Evolutionary conservation across 495 filamentous ascomycete species (phyloP).

Genomic region (Penicillium atrosanguineum): DNA sequence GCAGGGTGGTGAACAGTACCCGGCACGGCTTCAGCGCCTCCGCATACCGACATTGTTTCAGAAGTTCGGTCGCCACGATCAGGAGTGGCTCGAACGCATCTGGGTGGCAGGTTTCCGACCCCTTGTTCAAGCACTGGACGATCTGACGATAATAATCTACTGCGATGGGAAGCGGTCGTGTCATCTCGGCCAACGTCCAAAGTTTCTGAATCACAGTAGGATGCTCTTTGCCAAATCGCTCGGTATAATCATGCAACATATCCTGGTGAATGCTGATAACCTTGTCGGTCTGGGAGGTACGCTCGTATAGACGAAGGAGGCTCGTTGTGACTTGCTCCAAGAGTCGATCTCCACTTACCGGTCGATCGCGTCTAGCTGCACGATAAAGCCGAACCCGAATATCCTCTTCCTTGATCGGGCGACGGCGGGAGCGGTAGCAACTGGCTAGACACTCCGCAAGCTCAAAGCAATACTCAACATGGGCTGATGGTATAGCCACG

Average conservation of each 20-base stretch:
- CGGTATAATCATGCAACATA: constrained; percentile 18
- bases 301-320: constrained; percentile 24
- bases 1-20: constrained; percentile 22
- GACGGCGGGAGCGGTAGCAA: constrained; percentile 24
- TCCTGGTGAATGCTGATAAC: constrained; percentile 19
- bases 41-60: constrained; percentile 19
- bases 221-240: constrained; percentile 15
- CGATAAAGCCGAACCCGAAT: constrained; percentile 19
- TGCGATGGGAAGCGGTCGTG: constrained; percentile 15
- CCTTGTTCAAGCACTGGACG: constrained; percentile 21
- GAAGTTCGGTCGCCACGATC: constrained; percentile 21
- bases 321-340: constrained; percentile 11
- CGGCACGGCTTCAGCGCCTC: constrained; percentile 20
- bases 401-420: constrained; percentile 23
- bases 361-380: constrained; percentile 16
- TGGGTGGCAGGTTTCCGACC: constrained; percentile 17
- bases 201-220: constrained; percentile 22
- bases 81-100: constrained; percentile 27
- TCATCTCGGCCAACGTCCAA: constrained; percentile 23
- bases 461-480: constrained; percentile 17
- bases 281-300: constrained; percentile 24
- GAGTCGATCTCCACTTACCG: constrained; percentile 13
- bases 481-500: constrained; percentile 14
- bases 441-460: constrained; percentile 18
- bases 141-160: constrained; percentile 27